phyloP scores from a whole-genome alignment of 1,284 basidiomycete species.

The Cryptococcus sp. region DNA sequence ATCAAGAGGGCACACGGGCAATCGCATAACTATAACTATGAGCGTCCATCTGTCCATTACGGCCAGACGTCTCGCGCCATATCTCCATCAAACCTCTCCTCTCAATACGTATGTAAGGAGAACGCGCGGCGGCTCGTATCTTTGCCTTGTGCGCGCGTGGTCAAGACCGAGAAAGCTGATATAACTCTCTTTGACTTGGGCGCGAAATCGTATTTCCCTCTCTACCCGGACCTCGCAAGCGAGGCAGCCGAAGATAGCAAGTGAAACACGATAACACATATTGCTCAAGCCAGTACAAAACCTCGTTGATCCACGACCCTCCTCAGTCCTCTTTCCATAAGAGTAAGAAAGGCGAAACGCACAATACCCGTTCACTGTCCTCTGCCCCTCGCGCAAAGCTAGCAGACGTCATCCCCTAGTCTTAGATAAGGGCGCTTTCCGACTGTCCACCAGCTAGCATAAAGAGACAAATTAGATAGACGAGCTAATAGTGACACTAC shows the following conservation, averaged over 20 bases:
- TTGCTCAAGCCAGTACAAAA: too few relatives aligned
- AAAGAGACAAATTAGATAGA: background rate
- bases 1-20: conserved; percentile 24
- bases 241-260: background rate
- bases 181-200: too few relatives aligned
- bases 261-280: too few relatives aligned
- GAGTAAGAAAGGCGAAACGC: conserved; percentile 1
- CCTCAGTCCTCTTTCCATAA: too few relatives aligned
- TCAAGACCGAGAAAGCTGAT: too few relatives aligned
- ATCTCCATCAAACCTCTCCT: conserved; percentile 1
- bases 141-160: conserved; percentile 30
- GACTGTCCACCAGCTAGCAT: background rate
- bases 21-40: conserved; percentile 52
- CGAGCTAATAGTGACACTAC: background rate
- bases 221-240: background rate
- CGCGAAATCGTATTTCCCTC: too few relatives aligned
- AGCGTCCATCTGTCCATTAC: conserved; percentile 20
- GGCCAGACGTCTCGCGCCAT: conserved; percentile 4
- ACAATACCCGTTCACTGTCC: background rate
- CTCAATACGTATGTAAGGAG: background rate
- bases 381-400: background rate
- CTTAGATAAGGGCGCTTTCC: conserved; percentile 34
- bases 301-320: too few relatives aligned
- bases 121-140: conserved; percentile 40
- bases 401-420: conserved; percentile 6